Base-by-base conservation (phyloP, 1,284 basidiomycete genomes). In the Moesziomyces antarcticus region DNA sequence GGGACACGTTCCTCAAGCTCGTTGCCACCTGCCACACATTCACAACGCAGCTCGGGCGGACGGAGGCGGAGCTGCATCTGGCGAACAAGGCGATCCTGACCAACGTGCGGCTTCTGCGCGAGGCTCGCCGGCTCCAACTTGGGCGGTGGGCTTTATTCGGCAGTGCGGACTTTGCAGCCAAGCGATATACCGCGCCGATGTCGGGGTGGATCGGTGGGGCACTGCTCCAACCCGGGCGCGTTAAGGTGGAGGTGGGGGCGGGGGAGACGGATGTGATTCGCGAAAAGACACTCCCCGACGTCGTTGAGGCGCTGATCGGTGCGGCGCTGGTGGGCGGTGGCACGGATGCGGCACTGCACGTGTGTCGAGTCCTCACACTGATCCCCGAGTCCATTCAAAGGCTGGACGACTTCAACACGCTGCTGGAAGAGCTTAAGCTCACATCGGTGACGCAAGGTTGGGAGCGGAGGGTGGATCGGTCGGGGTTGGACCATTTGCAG, bases 1-100 rank as follows among this genome's bases (percentile, higher is more conserved):
- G 78, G 2, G 78, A 80, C 59, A 68, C 72, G 5, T 66, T 72
- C 22, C 22, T 80, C 7, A 80, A 80, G 45, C 42, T 78, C 9
- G 45, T 74, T 0, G 74, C 69, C 0, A 72, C 67, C 6, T 66
- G 58, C 46, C 64, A 68, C 35, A 76, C 71, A 10, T 80, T 80
- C 48, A 57, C 71, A 3, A 69, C 57, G 22, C 14, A 51, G 11
- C 22, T 60, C 35, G 52, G 56, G 5, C 25, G 47, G 22, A 56
- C 53, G 8, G 72, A 77, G 59, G 74, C 65, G 18, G 56, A 74
- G 43, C 42, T 80, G 46, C 71, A 78, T 51, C 22, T 69, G 42
- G 65, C 62, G 3, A 69, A 73, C 25, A 61, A 58, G 47, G 69
- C 33, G 49, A 75, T 75, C 30, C 43, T 80, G 42, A 63, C 58